These are phyloP conservation scores for Pseudogymnoascus sp. DNA, from an alignment of 2,329 filamentous ascomycete genomes.

Conservation along the genomic window DNA sequence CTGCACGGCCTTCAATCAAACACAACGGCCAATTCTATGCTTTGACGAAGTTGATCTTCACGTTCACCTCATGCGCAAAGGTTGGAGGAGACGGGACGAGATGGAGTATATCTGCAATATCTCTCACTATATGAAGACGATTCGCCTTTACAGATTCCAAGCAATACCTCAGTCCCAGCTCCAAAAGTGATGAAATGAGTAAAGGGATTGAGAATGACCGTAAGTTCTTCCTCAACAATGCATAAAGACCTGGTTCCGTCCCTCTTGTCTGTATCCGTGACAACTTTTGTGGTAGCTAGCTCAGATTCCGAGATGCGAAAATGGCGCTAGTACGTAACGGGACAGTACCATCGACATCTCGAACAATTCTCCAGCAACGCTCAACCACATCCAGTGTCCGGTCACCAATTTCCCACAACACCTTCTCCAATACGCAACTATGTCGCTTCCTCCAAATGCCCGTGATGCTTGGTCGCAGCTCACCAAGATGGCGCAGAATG, in stretches of 20 bases:
- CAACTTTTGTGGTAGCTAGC: slow-evolving; percentile 6
- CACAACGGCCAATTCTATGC: neutral
- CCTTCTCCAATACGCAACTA: slow-evolving; percentile 7
- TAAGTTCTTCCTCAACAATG: slow-evolving; percentile 1
- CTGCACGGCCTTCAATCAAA: neutral
- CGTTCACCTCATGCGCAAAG: slow-evolving; percentile 8
- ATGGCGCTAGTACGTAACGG: slow-evolving; percentile 1
- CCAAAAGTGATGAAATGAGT: neutral
- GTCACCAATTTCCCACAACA: slow-evolving; percentile 7
- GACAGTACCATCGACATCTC: slow-evolving; percentile 6
- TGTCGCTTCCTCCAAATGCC: slow-evolving; percentile 39
- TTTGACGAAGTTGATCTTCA: neutral
- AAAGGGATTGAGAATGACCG: neutral
- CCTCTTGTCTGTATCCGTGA: neutral
- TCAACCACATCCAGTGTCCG: neutral
- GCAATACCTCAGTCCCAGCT: neutral
- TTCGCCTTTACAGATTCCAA: slow-evolving; percentile 1
- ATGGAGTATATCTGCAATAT: slow-evolving; percentile 8
- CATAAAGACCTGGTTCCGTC: neutral
- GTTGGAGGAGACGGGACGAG: neutral
- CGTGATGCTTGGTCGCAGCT: slow-evolving; percentile 60
- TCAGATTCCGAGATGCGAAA: neutral
- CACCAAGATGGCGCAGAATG: slow-evolving; percentile 51
- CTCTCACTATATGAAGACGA: slow-evolving; percentile 7
- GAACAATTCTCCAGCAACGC: slow-evolving; percentile 4